Evolutionary conservation across 352 stramenopile genomes (phyloP).

Genomic region (Globisporangium nagaii): DNA sequence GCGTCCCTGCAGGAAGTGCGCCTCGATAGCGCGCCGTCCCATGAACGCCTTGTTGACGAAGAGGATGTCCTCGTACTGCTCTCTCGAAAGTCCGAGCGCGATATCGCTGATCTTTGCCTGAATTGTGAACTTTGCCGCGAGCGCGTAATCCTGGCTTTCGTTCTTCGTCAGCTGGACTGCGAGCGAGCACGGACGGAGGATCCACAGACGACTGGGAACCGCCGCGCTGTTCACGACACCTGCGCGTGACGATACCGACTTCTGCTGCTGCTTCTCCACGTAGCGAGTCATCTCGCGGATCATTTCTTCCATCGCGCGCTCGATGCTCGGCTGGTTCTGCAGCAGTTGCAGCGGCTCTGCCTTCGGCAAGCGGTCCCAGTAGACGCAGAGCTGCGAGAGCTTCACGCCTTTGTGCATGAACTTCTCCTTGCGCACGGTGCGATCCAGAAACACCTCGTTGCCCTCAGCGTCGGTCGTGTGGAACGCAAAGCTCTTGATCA

Average conservation of each 20-base stretch:
- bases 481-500: conserved; percentile 61
- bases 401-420: conserved; percentile 68
- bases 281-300: conserved; percentile 23
- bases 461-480: conserved; percentile 71
- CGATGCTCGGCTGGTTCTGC: conserved; percentile 28
- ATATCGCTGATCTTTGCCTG: conserved; percentile 44
- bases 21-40: conserved; percentile 50
- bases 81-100: conserved; percentile 45
- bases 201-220: conserved; percentile 22
- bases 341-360: conserved; percentile 19
- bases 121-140: conserved; percentile 62
- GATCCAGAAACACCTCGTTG: conserved; percentile 64
- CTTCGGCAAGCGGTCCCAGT: conserved; percentile 58
- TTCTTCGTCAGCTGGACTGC: conserved; percentile 74
- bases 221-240: not conserved
- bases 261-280: conserved; percentile 2
- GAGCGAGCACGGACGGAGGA: conserved; percentile 46
- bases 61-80: conserved; percentile 80
- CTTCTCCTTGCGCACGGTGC: conserved; percentile 19
- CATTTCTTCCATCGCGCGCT: conserved; percentile 45
- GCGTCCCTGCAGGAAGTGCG: conserved; percentile 55
- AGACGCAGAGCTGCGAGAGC: conserved; percentile 41
- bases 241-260: not conserved
- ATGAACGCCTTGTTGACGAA: conserved; percentile 69
- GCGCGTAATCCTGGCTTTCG: conserved; percentile 62